Base-by-base conservation (phyloP, 352 stramenopile species). In the Pythium diclinum region DNA sequence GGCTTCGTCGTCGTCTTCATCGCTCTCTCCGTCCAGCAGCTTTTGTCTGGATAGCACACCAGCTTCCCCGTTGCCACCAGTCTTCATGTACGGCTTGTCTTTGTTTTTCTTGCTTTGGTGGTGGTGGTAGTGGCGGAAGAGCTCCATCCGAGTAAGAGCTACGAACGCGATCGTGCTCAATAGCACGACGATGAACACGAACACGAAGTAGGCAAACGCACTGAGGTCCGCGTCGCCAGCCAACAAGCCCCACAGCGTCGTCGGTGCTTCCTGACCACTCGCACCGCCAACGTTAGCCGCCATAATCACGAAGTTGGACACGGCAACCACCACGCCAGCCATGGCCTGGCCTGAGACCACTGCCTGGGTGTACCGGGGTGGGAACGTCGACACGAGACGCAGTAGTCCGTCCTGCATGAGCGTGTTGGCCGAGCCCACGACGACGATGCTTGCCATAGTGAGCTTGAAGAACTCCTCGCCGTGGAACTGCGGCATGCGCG, bases 321-420 rank as follows among this genome's bases (percentile, higher is more conserved):
- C 38, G 13, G 87, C 84, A 17, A 95, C 83, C 0, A 78, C 73
- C 47, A 95, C 68, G 13, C 84, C 87, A 17, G 87, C 83, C 51
- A 92, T 88, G 34, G 79, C 78, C 52, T 95, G 87, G 8, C 87
- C 87, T 17, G 81, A 83, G 11, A 95, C 83, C 33, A 95, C 70
- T 0, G 82, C 80, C 65, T 94, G 83, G 5, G 85, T 93, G 71
- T 89, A 92, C 16, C 76, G 73, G 17, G 83, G 76, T 5, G 87
- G 84, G 68, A 95, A 92, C 36, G 76, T 91, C 33, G 83, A 65
- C 30, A 89, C 72, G 58, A 94, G 85, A 13, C 85, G 83, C 58
- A 95, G 75, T 46, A 93, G 64, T 17, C 81, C 87, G 63, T 94
- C 85, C 65, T 94, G 83, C 77, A 92, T 81, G 19, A 92, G 67